Conservation (phyloP, 805 yeast species). For the Yamadazyma laniorum region DNA sequence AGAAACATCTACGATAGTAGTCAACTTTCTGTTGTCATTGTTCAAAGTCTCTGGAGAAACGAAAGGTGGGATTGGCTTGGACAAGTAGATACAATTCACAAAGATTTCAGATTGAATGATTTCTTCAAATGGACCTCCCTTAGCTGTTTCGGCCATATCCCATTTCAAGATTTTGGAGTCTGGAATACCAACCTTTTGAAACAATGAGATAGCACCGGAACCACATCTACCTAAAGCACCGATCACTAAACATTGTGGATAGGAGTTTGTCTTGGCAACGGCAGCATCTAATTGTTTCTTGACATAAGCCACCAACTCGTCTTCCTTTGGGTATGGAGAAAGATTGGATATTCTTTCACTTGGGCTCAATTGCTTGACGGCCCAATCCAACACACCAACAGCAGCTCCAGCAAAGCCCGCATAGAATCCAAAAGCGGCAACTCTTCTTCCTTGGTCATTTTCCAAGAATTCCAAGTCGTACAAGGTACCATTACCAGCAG, state of each 20-base stretch:
- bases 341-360: conserved; percentile 74
- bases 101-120: conserved; percentile 86
- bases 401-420: conserved; percentile 99
- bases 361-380: conserved; percentile 75
- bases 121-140: conserved; percentile 96
- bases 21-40: conserved; percentile 65
- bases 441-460: conserved; percentile 95
- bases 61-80: conserved; percentile 92
- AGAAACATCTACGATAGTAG: conserved; percentile 94
- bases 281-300: conserved; percentile 58
- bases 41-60: conserved; percentile 68
- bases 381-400: conserved; percentile 91
- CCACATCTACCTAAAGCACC: conserved; percentile 99
- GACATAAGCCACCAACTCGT: conserved; percentile 69
- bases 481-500: conserved; percentile 84
- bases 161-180: conserved; percentile 80
- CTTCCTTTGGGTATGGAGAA: conserved; percentile 74
- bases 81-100: conserved; percentile 92
- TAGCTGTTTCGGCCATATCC: conserved; percentile 96
- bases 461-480: conserved; percentile 94
- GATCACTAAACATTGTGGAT: conserved; percentile 81
- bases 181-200: conserved; percentile 83
- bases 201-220: conserved; percentile 88
- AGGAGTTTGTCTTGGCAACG: conserved; percentile 51
- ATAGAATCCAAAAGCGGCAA: conserved; percentile 98